Conservation (phyloP, 306 rosid species). For the Cucurbita argyrosperma region DNA sequence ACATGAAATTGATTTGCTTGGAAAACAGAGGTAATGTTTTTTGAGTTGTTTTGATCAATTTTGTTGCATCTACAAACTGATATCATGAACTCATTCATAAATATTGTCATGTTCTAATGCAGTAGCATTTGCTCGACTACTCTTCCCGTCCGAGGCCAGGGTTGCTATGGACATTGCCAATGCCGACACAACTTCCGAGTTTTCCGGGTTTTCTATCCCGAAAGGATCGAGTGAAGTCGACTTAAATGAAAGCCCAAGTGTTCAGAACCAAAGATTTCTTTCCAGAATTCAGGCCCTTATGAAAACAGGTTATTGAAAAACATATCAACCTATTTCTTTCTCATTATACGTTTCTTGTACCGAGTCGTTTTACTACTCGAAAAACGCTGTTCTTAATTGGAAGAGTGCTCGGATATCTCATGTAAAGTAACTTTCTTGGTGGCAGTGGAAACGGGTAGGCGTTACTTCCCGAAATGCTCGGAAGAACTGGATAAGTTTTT, state of each 20-base stretch:
- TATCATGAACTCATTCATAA: not conserved
- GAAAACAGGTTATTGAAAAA: constrained; percentile 27
- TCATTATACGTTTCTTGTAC: not conserved
- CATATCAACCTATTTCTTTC: not conserved
- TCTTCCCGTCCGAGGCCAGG: constrained; percentile 36
- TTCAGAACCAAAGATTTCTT: constrained; percentile 26
- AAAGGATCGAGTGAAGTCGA: constrained; percentile 35
- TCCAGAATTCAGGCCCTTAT: constrained; percentile 30
- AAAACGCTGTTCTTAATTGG: not conserved
- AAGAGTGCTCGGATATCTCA: not conserved
- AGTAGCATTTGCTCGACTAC: constrained; percentile 37
- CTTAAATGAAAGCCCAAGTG: constrained; percentile 32
- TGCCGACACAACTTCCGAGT: constrained; percentile 21
- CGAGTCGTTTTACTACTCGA: not conserved
- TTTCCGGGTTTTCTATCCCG: constrained; percentile 9
- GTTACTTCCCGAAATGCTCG: constrained; percentile 35
- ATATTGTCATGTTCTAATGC: constrained; percentile 2
- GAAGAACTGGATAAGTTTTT: constrained; percentile 42
- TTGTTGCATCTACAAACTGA: not conserved
- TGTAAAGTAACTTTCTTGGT: not conserved
- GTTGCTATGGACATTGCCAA: constrained; percentile 34
- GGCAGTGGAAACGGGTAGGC: constrained; percentile 34
- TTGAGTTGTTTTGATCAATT: not conserved
- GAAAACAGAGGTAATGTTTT: constrained; percentile 32
- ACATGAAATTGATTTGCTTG: constrained; percentile 29